Evolutionary conservation across 768 basidiomycete species (phyloP), one percentile per base, ranked within the genome.

Genomic region (Cyclocybe cylindracea): DNA sequence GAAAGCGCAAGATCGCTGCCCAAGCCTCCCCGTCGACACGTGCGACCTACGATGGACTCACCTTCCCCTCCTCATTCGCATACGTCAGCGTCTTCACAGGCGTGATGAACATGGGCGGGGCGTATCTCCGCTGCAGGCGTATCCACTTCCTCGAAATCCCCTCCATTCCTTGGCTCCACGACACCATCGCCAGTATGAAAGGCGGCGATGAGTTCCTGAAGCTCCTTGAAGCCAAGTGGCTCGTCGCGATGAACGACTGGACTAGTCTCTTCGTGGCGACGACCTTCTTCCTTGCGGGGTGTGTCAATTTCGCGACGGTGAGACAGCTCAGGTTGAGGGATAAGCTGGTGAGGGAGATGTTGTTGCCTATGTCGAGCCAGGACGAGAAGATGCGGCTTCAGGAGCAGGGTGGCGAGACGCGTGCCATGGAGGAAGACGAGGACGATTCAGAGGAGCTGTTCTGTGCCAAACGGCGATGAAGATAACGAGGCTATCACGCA

Each of bases 181-280:
- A 53, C 2, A 18, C 48, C 18, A 35, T 55, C 11, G 47, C 42
- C 19, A 48, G 36, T 10, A 31, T 38, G 10, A 38, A 32, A 4
- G 48, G 34, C 6, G 44, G 51, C 2, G 54, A 55, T 10, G 48
- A 54, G 10, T 18, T 54, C 8, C 31, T 58, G 44, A 46, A 54
- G 24, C 42, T 62, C 10, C 39, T 59, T 1, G 52, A 57, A 10
- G 62, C 62, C 3, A 50, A 59, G 35, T 53, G 57, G 53, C 24
- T 59, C 14, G 59, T 61, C 8, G 59, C 62, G 34, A 35, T 60
- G 46, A 63, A 60, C 35, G 59, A 63, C 44, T 63, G 61, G 61
- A 58, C 53, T 19, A 63, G 57, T 45, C 48, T 63, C 6, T 56
- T 60, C 46, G 39, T 63, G 48, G 48, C 48, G 3, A 16, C 48